Evolutionary conservation across 2,329 filamentous ascomycete genomes (phyloP).

Genomic region (Scedosporium dehoogii): DNA sequence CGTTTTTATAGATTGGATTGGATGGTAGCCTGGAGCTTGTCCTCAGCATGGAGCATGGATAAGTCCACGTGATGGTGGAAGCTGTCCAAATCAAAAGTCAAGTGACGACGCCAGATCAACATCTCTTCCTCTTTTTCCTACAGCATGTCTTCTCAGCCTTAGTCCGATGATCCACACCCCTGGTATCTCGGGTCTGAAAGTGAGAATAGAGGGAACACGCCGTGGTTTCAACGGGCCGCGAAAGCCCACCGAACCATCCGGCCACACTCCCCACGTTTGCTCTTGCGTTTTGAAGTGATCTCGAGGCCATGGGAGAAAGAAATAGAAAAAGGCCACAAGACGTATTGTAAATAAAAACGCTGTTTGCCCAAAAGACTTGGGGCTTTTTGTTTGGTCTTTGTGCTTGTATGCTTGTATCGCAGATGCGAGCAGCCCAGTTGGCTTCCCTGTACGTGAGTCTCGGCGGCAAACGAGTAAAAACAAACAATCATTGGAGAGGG

Average conservation of each 20-base stretch:
- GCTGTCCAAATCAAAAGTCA: not conserved
- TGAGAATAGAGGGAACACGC: constrained; percentile 5
- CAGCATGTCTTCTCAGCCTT: constrained; percentile 51
- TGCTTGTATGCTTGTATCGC: not conserved
- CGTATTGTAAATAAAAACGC: constrained; percentile 58
- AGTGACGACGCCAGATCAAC: not conserved
- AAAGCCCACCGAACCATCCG: not conserved
- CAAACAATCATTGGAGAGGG: not conserved
- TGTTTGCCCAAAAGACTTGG: not conserved
- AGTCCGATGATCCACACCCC: constrained; percentile 51
- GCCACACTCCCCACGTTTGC: constrained; percentile 20
- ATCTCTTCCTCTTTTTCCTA: not conserved
- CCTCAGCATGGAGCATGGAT: not conserved
- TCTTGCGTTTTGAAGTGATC: constrained; percentile 55
- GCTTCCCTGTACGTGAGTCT: not conserved
- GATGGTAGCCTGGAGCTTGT: too few relatives aligned
- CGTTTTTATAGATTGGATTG: too few relatives aligned
- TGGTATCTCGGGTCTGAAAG: constrained; percentile 53
- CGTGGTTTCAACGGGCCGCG: not conserved
- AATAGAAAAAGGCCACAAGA: constrained; percentile 36
- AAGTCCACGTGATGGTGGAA: not conserved
- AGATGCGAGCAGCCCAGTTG: too few relatives aligned
- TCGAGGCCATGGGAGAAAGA: constrained; percentile 35
- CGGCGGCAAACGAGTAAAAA: not conserved
- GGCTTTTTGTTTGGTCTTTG: not conserved